Conservation (phyloP, 345 rosid genomes). For the Citrus sinensis region DNA sequence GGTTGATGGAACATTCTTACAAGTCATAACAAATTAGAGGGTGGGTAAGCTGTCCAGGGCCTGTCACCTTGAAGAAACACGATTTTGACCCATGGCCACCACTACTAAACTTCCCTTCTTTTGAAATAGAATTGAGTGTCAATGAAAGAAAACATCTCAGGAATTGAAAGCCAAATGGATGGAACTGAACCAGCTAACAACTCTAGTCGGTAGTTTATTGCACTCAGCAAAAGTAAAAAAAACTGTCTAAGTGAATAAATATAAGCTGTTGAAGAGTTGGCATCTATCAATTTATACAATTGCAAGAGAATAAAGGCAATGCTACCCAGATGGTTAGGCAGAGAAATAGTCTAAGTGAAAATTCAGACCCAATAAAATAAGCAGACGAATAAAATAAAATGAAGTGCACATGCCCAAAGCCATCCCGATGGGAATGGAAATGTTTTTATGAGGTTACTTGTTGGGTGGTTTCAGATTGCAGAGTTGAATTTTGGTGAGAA, state of each 20-base stretch:
- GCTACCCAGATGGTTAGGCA: background rate
- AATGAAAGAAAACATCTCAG: background rate
- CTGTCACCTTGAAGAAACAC: too few relatives aligned
- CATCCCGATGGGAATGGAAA: background rate
- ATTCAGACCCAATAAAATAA: background rate
- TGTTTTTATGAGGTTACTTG: background rate
- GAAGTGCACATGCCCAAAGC: background rate
- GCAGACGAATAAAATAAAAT: too few relatives aligned
- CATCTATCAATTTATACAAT: background rate
- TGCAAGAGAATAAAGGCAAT: background rate
- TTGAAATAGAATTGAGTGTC: too few relatives aligned
- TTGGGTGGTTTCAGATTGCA: background rate
- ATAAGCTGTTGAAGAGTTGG: background rate
- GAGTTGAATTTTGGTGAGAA: background rate
- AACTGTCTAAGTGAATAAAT: background rate
- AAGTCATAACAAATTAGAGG: background rate
- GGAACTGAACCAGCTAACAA: background rate
- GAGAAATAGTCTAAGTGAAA: background rate
- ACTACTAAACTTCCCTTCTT: too few relatives aligned
- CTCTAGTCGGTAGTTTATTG: background rate
- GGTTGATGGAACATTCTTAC: background rate
- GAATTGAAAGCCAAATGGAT: background rate
- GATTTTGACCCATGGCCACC: too few relatives aligned
- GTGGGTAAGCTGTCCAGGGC: background rate
- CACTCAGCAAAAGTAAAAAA: background rate